These are phyloP conservation scores for Trichothecium sympodiale DNA, from an alignment of 2,329 filamentous ascomycete genomes.

Conservation along the genomic window DNA sequence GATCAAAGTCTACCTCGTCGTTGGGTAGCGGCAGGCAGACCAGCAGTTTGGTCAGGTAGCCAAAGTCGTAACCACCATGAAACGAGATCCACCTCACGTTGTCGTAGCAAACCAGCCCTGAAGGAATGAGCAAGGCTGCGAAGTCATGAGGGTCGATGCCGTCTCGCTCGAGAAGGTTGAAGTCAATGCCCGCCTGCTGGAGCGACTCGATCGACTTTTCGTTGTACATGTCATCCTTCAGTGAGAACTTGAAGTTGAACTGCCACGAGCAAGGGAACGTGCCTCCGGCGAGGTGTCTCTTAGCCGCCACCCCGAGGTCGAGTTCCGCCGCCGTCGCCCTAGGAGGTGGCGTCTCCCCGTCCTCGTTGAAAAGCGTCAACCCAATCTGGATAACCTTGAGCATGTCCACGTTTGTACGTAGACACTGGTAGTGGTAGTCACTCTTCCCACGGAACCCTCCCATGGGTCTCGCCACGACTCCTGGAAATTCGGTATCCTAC, in stretches of 20 bases:
- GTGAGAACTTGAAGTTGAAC: constrained; percentile 96
- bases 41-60: constrained; percentile 90
- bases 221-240: constrained; percentile 96
- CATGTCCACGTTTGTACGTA: constrained; percentile 93
- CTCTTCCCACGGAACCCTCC: constrained; percentile 89
- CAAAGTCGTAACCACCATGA: constrained; percentile 97
- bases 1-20: constrained; percentile 82
- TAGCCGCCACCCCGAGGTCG: constrained; percentile 25
- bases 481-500: constrained; percentile 97
- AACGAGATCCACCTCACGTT: constrained; percentile 95
- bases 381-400: constrained; percentile 97
- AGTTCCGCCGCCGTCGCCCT: constrained; percentile 30
- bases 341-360: constrained; percentile 75
- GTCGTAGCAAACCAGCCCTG: constrained; percentile 77
- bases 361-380: constrained; percentile 82
- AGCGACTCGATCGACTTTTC: constrained; percentile 89
- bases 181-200: constrained; percentile 86
- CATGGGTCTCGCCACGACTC: constrained; percentile 90
- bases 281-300: constrained; percentile 28
- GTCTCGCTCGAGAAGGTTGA: constrained; percentile 69
- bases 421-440: constrained; percentile 96
- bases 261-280: constrained; percentile 88
- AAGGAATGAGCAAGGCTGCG: constrained; percentile 80
- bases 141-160: constrained; percentile 89
- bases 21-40: constrained; percentile 73